Evolutionary conservation across 345 rosid species (phyloP).

Genomic region (Hevea brasiliensis): DNA sequence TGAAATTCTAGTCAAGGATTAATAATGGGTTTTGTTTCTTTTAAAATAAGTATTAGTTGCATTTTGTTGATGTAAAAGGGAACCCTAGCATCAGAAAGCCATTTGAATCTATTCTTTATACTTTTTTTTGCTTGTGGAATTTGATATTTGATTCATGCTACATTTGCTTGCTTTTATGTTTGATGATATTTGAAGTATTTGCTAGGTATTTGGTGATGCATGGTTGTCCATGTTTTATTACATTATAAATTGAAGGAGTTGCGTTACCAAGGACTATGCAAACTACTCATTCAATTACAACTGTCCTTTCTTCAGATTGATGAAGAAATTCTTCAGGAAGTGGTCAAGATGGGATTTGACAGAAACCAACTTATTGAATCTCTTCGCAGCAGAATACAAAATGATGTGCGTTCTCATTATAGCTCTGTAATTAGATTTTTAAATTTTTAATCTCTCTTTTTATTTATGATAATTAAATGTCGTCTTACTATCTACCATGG

Average conservation of each 20-base stretch:
- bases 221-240: background rate
- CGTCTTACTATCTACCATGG: background rate
- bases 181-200: background rate
- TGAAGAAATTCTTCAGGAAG: slow-evolving; percentile 81
- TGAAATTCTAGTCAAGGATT: background rate
- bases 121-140: background rate
- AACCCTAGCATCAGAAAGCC: background rate
- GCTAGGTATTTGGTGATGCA: background rate
- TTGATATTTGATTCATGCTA: background rate
- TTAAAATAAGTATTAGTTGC: no score
- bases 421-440: slow-evolving; percentile 9
- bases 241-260: background rate
- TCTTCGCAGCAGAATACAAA: slow-evolving; percentile 71
- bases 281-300: background rate
- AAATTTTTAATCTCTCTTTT: background rate
- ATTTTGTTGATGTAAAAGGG: background rate
- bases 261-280: background rate
- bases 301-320: slow-evolving; percentile 60
- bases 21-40: background rate
- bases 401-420: slow-evolving; percentile 53
- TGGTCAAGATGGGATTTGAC: slow-evolving; percentile 71
- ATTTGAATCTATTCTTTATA: background rate
- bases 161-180: background rate
- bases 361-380: slow-evolving; percentile 69
- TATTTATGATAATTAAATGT: background rate